Evolutionary conservation across 1,284 basidiomycete species (phyloP).

Genomic region (Cryptococcus deneoformans): DNA sequence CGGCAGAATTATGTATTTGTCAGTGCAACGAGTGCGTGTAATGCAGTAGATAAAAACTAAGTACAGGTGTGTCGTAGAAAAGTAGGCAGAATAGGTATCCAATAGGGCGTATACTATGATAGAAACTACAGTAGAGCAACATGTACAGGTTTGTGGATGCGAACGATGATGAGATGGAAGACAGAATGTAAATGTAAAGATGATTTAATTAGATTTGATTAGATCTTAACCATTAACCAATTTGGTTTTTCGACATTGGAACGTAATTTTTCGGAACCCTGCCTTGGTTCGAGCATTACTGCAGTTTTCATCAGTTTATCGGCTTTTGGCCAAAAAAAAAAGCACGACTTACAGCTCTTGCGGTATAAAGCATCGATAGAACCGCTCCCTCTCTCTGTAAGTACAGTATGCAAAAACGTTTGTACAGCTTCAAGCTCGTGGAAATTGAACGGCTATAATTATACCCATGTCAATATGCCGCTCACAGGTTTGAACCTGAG

Average conservation of each 20-base stretch:
- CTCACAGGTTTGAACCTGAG: not conserved
- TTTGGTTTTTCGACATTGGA: slow-evolving; percentile 39
- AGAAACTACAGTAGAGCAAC: no score
- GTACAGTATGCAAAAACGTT: slow-evolving; percentile 35
- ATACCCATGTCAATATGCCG: not conserved
- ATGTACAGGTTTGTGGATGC: no score
- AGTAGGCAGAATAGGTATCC: no score
- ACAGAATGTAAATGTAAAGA: no score
- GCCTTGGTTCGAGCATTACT: slow-evolving; percentile 49
- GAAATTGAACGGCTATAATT: slow-evolving; percentile 42
- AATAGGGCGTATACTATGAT: no score
- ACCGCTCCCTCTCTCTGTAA: slow-evolving; percentile 46
- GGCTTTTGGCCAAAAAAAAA: not conserved
- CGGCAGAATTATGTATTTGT: no score
- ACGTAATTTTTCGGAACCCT: slow-evolving; percentile 38
- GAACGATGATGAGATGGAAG: no score
- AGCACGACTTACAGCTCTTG: slow-evolving; percentile 41
- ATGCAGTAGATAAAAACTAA: no score
- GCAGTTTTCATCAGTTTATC: not conserved
- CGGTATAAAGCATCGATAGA: slow-evolving; percentile 48
- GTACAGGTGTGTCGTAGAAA: no score
- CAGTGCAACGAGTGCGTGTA: no score
- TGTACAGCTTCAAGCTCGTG: slow-evolving; percentile 47
- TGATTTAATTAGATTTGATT: not conserved
- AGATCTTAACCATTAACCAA: slow-evolving; percentile 34